Base-by-base conservation (phyloP, 345 rosid species). In the Melaleuca alternifolia region DNA sequence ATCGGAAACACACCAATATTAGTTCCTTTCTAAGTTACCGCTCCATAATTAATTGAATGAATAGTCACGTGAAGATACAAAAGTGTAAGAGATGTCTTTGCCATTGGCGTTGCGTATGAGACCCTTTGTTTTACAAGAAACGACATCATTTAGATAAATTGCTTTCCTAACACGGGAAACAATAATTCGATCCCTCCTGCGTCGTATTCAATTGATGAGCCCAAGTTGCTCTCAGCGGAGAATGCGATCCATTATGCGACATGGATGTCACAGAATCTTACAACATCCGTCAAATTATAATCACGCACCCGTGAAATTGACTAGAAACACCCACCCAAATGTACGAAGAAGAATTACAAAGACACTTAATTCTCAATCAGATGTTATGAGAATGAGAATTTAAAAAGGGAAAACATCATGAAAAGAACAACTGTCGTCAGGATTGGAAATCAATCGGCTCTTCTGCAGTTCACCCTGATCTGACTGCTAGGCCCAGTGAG, bases 401-500 rank as follows among this genome's bases (percentile, higher is more conserved):
- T 6, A 61, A 30, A n/a, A 61, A 14, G 37, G 37, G 28, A 61
- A 61, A 61, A 61, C 37, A n/a, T 61, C 37, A 61, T 11, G 71
- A 28, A 61, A 28, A 61, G 37, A 61, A n/a, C 18, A 61, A 28
- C n/a, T 10, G 30, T 30, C 44, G 23, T 44, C 11, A 62, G 23
- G 20, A 62, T 62, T 30, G n/a, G 37, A 41, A 7, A 86, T 86
- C 48, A 59, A 11, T 57, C 10, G 83, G 59, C 79, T 33, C 11
- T 59, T 77, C 89, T 77, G 76, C 84, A 76, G 24, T 76, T 56
- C 10, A 37, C 54, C 82, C 81, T 87, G 82, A 87, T 53, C 76
- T 84, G 89, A n/a, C 88, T 46, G 86, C 50, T 82, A 76, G 85
- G 16, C 21, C 88, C 50, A 5, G 86, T 65, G 86, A 83, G 83